These are phyloP conservation scores for Psilocybe cubensis DNA, from an alignment of 768 basidiomycete genomes.

Conservation along the genomic window DNA sequence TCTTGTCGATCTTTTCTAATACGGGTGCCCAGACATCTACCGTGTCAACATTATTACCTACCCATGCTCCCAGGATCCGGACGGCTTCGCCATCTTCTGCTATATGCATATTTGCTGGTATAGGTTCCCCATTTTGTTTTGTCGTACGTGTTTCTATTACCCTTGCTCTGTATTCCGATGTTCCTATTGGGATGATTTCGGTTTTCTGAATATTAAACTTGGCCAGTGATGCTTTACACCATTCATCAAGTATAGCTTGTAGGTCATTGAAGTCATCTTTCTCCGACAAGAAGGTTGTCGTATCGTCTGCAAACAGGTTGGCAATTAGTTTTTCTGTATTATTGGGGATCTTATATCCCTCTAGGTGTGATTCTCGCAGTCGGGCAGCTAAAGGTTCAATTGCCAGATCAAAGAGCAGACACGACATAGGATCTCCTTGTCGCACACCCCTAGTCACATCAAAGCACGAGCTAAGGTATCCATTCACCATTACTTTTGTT, in stretches of 20 bases:
- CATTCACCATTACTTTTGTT: conserved; percentile 38
- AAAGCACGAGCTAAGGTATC: conserved; percentile 26
- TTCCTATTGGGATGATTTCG: conserved; percentile 21
- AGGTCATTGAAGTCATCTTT: conserved; percentile 31
- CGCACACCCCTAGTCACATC: conserved; percentile 33
- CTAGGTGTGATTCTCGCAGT: conserved; percentile 31
- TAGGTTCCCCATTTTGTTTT: conserved; percentile 8
- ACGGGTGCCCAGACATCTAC: conserved; percentile 26
- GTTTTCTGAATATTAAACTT: conserved; percentile 48
- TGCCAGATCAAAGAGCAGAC: conserved; percentile 41
- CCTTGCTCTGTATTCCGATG: background rate
- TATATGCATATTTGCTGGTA: conserved; percentile 24
- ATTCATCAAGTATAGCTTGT: conserved; percentile 28
- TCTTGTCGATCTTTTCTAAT: conserved; percentile 27
- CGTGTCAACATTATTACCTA: conserved; percentile 30
- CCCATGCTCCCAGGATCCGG: conserved; percentile 33
- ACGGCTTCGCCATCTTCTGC: conserved; percentile 29
- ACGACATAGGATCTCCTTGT: conserved; percentile 43
- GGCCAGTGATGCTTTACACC: conserved; percentile 43
- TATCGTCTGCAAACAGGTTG: conserved; percentile 46
- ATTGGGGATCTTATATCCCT: conserved; percentile 26
- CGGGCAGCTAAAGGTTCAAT: conserved; percentile 40
- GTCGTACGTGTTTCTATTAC: conserved; percentile 8
- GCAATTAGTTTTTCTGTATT: conserved; percentile 24
- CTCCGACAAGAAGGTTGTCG: conserved; percentile 35